These are phyloP conservation scores for Zygnema circumcarinatum DNA, from an alignment of 139 green algal species.

Conservation along the genomic window DNA sequence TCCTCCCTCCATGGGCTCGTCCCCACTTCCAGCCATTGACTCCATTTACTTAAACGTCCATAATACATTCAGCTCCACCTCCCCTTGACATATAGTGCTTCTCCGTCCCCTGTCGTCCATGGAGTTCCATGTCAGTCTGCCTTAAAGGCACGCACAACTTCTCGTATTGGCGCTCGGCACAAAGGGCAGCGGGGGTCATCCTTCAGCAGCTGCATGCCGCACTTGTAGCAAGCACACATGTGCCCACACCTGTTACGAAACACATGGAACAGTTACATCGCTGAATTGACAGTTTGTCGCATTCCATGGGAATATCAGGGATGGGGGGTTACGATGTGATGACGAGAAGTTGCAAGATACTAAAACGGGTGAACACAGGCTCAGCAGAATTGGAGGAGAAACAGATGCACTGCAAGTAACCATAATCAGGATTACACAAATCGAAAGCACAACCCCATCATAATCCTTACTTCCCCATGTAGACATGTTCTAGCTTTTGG, in stretches of 20 bases:
- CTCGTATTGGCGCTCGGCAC: conserved; percentile 44
- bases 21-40: too few species aligned
- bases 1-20: too few species aligned
- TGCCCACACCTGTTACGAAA: conserved; percentile 51
- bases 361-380: not conserved
- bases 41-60: too few species aligned
- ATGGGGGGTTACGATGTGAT: not conserved
- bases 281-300: not conserved
- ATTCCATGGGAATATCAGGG: not conserved
- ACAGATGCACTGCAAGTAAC: not conserved
- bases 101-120: too few species aligned
- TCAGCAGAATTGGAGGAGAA: not conserved
- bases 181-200: conserved; percentile 22
- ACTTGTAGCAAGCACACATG: conserved; percentile 41
- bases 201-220: conserved; percentile 37
- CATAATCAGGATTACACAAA: not conserved
- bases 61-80: too few species aligned
- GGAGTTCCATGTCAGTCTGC: too few species aligned
- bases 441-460: not conserved
- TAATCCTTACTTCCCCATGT: not conserved
- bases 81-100: too few species aligned
- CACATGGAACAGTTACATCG: too few species aligned
- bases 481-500: not conserved
- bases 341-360: not conserved
- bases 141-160: conserved; percentile 43